Percentiles rank a stretch among this genome's conserved stretches.
phyloP scores from a whole-genome alignment of 768 basidiomycete species.

The Cystobasidium tubakii region DNA sequence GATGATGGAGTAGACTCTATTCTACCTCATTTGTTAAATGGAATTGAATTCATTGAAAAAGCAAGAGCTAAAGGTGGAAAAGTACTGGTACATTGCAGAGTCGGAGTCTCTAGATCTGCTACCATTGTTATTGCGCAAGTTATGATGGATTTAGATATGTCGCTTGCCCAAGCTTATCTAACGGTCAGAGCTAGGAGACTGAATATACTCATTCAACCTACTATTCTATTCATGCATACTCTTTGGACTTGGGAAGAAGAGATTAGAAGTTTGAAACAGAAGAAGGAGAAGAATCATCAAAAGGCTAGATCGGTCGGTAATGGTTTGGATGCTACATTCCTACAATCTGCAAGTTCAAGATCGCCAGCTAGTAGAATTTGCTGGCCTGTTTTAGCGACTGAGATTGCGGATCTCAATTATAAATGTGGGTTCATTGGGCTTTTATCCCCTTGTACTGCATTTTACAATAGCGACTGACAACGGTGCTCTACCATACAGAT shows the following conservation, averaged over 20 bases:
- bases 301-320: too few relatives aligned
- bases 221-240: constrained; percentile 91
- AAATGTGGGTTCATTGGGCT: constrained; percentile 10
- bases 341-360: background rate
- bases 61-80: constrained; percentile 77
- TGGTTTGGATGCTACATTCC: too few relatives aligned
- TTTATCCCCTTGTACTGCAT: background rate
- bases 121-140: constrained; percentile 96
- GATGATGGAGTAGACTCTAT: constrained; percentile 96
- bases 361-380: background rate
- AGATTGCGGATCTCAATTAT: constrained; percentile 28
- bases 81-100: constrained; percentile 92
- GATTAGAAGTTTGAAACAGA: constrained; percentile 54
- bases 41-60: constrained; percentile 88
- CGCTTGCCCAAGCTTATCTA: constrained; percentile 87
- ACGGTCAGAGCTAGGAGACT: constrained; percentile 82
- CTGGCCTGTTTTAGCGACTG: constrained; percentile 31
- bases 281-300: background rate
- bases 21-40: constrained; percentile 75
- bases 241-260: constrained; percentile 89
- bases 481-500: constrained; percentile 3
- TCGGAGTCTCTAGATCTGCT: constrained; percentile 93
- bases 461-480: background rate
- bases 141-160: constrained; percentile 80
- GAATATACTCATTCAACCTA: constrained; percentile 64